Base-by-base conservation (phyloP, 495 filamentous ascomycete genomes). In the Talaromyces thailandensis region DNA sequence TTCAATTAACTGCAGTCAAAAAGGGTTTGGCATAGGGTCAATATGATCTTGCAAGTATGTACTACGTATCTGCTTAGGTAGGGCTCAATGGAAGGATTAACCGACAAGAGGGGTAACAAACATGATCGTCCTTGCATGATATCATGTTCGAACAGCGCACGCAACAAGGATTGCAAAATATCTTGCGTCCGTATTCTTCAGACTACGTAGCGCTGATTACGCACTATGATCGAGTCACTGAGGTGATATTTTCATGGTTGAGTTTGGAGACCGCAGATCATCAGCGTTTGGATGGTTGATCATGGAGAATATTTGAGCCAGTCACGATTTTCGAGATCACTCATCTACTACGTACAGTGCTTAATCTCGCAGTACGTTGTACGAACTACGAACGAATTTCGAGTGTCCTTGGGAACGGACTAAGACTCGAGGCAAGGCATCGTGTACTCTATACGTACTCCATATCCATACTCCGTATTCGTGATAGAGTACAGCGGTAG, bases 111-210 rank as follows among this genome's bases (percentile, higher is more conserved):
- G 43, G 43, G 43, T 48, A 48, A 48, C 28, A 26, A 55, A 28
- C 26, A 55, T 55, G 51, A 55, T 55, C 51, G 18, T 55, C 51
- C 51, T 55, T 55, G 51, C 51, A 55, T 55, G 51, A 55, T n/a
- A n/a, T n/a, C n/a, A n/a, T 48, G 43, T 48, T 48, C 3, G 37
- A 43, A n/a, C 37, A 43, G 16, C 16, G 37, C 7, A 40, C 35
- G 35, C 35, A 40, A 40, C n/a, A n/a, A n/a, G n/a, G n/a, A n/a
- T n/a, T n/a, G n/a, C n/a, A 40, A 35, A 16, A 16, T 7, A 16
- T 40, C 14, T 16, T 40, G 35, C 35, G 35, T 16, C 16, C 9
- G 1, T 40, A n/a, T 11, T 40, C 16, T 40, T 16, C 35, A 40
- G 0, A 40, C 12, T 40, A 40, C 35, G 35, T 14, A 40, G 12